A percentile compares a stretch with the other conserved stretches of the same genome.
Conservation (phyloP, 129 eudicot species). For the Artemisia tridentata region DNA sequence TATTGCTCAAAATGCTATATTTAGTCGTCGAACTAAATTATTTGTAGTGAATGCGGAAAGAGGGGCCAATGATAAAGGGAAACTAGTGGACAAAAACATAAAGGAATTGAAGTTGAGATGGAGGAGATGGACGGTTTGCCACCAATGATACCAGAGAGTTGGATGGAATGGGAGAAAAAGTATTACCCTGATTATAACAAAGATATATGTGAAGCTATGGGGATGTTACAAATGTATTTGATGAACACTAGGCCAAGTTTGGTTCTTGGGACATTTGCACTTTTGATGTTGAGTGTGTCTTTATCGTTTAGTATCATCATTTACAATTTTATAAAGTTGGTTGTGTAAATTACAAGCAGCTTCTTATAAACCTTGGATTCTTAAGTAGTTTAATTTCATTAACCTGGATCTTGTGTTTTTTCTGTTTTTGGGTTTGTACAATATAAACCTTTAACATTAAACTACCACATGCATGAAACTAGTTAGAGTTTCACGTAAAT, state of each 20-base stretch:
- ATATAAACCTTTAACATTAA: too few species aligned
- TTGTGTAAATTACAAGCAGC: background rate
- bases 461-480: too few species aligned
- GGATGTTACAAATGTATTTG: constrained; percentile 47
- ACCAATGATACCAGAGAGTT: constrained; percentile 22
- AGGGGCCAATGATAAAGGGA: constrained; percentile 26
- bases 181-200: constrained; percentile 38
- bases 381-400: too few species aligned
- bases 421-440: too few species aligned
- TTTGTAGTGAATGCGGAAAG: constrained; percentile 19
- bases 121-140: constrained; percentile 16
- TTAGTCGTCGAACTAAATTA: background rate
- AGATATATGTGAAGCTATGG: constrained; percentile 44
- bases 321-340: constrained; percentile 28
- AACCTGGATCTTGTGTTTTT: background rate
- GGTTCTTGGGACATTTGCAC: constrained; percentile 42
- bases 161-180: constrained; percentile 74
- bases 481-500: too few species aligned
- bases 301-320: constrained; percentile 28
- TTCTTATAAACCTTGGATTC: too few species aligned
- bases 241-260: constrained; percentile 69
- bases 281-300: constrained; percentile 38
- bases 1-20: background rate
- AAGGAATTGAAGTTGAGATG: constrained; percentile 40
- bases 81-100: constrained; percentile 51